Base-by-base conservation (phyloP, 2,329 filamentous ascomycete genomes). In the Hypoxylon sp. region DNA sequence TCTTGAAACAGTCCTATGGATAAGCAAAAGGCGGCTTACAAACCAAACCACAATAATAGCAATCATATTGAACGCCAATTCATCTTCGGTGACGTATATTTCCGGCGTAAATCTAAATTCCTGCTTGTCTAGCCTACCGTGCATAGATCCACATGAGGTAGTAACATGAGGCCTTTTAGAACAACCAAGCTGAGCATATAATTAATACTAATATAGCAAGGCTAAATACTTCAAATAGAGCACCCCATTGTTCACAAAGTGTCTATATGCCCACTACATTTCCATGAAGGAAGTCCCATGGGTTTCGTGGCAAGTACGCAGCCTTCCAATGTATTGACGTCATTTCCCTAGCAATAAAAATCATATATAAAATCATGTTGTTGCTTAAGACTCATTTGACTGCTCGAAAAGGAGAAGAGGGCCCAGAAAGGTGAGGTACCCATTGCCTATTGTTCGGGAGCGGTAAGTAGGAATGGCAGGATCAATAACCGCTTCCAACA, bases 381-480 rank as follows among this genome's bases (percentile, higher is more conserved):
- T n/a, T 11, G 13, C 13, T 5, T n/a, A 14, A n/a, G 13, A n/a
- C 4, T 14, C 11, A 37, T 37, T n/a, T n/a, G 3, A 31, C 11
- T 11, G 26, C 10, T 29, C 52, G 37, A 52, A 22, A 37, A 14
- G 35, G n/a, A 44, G 9, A 17, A 8, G 31, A 31, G 14, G 1
- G 31, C 14, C 19, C 10, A 24, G 19, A 14, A 47, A 14, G 11
- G 17, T 8, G 24, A n/a, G 37, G 26, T 22, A 22, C 14, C 14
- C 29, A 26, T 29, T 33, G 17, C 33, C 44, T 39, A 31, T n/a
- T 42, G 6, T 26, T 55, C 50, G 39, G 57, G 24, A 13, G 42
- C 55, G 62, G 44, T 44, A 17, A 39, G 39, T n/a, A 48, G 17
- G 39, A 53, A 29, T 24, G 35, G 54, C 29, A 63, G 59, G 59